Conservation (phyloP, 2,329 filamentous ascomycete genomes). For the Xylariaceae sp. region DNA sequence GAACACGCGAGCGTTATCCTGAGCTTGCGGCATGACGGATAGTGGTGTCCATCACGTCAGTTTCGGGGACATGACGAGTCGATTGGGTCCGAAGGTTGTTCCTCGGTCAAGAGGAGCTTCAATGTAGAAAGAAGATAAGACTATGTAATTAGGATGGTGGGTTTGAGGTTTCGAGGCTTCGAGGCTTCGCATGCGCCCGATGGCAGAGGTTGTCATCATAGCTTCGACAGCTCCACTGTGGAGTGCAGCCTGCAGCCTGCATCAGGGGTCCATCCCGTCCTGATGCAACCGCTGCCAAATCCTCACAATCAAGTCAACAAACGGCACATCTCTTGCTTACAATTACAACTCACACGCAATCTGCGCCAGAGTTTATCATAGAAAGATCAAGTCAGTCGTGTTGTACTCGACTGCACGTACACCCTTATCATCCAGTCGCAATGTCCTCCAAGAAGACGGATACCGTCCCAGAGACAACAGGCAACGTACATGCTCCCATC, state of each 20-base stretch:
- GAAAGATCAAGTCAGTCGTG: too few relatives aligned
- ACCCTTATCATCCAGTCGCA: background rate
- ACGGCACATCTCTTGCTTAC: too few relatives aligned
- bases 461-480: conserved; percentile 10
- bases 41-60: conserved; percentile 24
- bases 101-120: background rate
- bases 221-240: too few relatives aligned
- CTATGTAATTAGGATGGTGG: background rate
- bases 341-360: too few relatives aligned
- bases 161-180: conserved; percentile 1
- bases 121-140: background rate
- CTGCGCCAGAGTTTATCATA: too few relatives aligned
- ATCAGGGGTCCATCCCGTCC: too few relatives aligned
- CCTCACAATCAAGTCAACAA: too few relatives aligned
- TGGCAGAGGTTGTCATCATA: background rate
- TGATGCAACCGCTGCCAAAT: too few relatives aligned
- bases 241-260: too few relatives aligned
- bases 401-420: too few relatives aligned
- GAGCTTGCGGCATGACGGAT: conserved; percentile 43
- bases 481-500: conserved; percentile 14
- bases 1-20: conserved; percentile 42
- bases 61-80: conserved; percentile 14
- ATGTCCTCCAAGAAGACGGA: conserved; percentile 29
- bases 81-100: conserved; percentile 9
- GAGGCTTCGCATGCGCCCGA: background rate